Evolutionary conservation across 257 asterid genomes (phyloP), one percentile per base, ranked within the genome.

Genomic region (Solanum clarkiae): DNA sequence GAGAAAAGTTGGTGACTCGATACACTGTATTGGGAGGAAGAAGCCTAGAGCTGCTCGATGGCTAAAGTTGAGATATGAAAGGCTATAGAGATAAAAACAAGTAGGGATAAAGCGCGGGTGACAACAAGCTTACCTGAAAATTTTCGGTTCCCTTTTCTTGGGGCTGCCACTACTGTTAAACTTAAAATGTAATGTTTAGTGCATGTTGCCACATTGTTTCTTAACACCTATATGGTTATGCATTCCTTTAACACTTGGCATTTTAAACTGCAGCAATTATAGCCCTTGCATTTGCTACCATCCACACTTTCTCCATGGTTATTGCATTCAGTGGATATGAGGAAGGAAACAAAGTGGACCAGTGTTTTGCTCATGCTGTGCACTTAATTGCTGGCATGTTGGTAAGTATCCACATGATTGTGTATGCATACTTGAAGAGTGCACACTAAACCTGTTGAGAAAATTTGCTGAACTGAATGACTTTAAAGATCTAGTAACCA

Each of bases 261-360:
- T 86, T 55, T 17, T 49, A 65, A 59, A 40, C 80, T 93, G 94
- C 97, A 96, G 99, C 99, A 75, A 90, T 90, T 24, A 91, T 95
- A 86, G 95, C 99, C 47, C 97, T 96, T 79, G 99, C 98, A 65
- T 95, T 96, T 89, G 98, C 89, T 60, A 96, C 97, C 47, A 92
- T 96, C 89, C 99, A 96, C 88, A 96, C 98, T 56, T 95, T 95
- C 90, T 96, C 97, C 44, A 95, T 96, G 99, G 98, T 96, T 83
- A 94, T 96, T 87, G 99, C 98, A 11, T 95, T 96, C 90, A 91
- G 87, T 85, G 98, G 98, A 65, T 94, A 94, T 86, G 88, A 94
- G 7, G 98, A 94, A 87, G 97, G 94, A 80, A 92, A 90, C 86
- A 94, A 44, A 89, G 80, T 72, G 54, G 97, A 94, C 88, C 95